phyloP scores from a whole-genome alignment of 164 flowering plant species.

The Berberis vulgaris region DNA sequence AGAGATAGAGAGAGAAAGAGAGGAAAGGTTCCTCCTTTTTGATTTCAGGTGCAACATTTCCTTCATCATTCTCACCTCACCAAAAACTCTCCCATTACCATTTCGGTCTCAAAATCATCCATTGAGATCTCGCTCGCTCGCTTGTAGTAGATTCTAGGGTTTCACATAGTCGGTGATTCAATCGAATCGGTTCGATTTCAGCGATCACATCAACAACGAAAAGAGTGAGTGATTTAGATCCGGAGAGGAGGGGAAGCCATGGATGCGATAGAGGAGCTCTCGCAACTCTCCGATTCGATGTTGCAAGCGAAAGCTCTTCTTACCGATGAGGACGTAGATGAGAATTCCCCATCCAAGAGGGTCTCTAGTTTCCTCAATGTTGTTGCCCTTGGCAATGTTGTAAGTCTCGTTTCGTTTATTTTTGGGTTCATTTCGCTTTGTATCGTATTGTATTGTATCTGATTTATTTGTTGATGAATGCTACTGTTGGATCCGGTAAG shows the following conservation, averaged over 20 bases:
- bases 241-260: slow-evolving; percentile 17
- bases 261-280: slow-evolving; percentile 95
- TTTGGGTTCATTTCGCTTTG: not conserved
- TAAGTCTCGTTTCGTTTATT: slow-evolving; percentile 26
- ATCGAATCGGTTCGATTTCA: too few species aligned
- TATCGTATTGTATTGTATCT: not conserved
- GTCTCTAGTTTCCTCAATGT: slow-evolving; percentile 79
- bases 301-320: slow-evolving; percentile 74
- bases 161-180: too few species aligned
- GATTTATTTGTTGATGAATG: not conserved
- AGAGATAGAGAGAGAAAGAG: too few species aligned
- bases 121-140: too few species aligned
- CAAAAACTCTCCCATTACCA: too few species aligned
- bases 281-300: slow-evolving; percentile 79
- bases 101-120: too few species aligned
- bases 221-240: slow-evolving; percentile 1
- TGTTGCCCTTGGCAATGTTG: slow-evolving; percentile 96
- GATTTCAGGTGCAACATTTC: too few species aligned
- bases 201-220: too few species aligned
- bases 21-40: too few species aligned
- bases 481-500: too few species aligned
- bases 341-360: slow-evolving; percentile 37
- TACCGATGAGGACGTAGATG: slow-evolving; percentile 90
- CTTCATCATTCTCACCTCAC: too few species aligned
- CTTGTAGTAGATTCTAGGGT: too few species aligned